Conservation (phyloP, 2,329 filamentous ascomycete species). For the Pseudopyricularia javanii region DNA sequence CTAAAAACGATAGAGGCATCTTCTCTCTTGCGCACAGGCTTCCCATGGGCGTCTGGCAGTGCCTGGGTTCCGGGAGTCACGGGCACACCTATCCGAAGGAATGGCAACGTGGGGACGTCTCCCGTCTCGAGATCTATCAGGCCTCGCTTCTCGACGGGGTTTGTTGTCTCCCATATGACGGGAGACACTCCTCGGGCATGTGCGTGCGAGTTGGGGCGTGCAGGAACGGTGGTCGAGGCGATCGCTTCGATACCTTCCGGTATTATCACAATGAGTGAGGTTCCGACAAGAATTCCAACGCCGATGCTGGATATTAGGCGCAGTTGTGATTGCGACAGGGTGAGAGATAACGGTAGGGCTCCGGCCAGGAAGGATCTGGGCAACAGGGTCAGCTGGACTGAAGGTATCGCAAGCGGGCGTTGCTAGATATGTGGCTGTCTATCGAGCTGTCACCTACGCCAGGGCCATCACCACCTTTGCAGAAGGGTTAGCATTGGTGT, state of each 20-base stretch:
- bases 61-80: neutral
- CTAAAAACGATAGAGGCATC: constrained; percentile 12
- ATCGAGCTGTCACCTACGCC: constrained; percentile 29
- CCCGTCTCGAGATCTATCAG: neutral
- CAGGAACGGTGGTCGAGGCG: constrained; percentile 40
- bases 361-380: constrained; percentile 84
- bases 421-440: neutral
- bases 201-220: constrained; percentile 19
- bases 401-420: neutral
- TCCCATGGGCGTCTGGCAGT: neutral
- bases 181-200: neutral
- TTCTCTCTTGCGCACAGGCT: constrained; percentile 13
- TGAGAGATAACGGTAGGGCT: constrained; percentile 78
- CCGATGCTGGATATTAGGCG: constrained; percentile 85
- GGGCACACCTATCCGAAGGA: constrained; percentile 2
- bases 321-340: constrained; percentile 74
- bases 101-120: neutral
- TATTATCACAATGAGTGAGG: constrained; percentile 92
- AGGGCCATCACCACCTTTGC: constrained; percentile 41
- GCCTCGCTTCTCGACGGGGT: neutral
- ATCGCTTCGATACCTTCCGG: constrained; percentile 91
- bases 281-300: constrained; percentile 87
- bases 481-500: constrained; percentile 8
- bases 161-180: neutral
- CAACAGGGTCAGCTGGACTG: neutral